Evolutionary conservation across 2,329 filamentous ascomycete genomes (phyloP), one percentile per base, ranked within the genome.

Genomic region (Didymella lethalis): DNA sequence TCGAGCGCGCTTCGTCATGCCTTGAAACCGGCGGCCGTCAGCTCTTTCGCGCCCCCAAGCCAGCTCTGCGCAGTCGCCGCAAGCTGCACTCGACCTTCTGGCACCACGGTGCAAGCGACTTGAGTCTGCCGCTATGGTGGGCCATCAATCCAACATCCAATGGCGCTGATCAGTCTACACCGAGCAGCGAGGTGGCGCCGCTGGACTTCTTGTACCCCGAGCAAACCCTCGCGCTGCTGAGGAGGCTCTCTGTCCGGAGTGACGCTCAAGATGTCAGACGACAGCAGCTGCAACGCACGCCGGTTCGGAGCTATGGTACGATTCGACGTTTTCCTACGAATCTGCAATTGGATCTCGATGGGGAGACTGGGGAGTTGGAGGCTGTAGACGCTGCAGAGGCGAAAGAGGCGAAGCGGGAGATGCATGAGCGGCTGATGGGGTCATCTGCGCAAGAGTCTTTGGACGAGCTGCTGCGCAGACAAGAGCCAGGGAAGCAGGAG

Each of bases 1-100:
- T 86, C 74, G 84, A 86, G 83, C 83, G 82, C 69, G 83, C 83
- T 72, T 81, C 81, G 74, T 79, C 80, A 85, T 86, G 83, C 77
- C 81, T 86, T 80, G 79, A 85, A 79, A 79, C 81, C 75, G 82
- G 83, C 80, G 79, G 83, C 72, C 80, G 82, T 73, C 79, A 81
- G 67, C 78, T 84, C 70, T 70, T 84, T 61, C 80, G 75, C 74
- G 75, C 74, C 57, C 71, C 75, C 58, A 77, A 73, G 58, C 71
- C 67, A 64, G 73, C 71, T 48, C 67, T 77, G 55, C 75, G 73
- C 65, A 79, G 72, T 68, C 80, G 79, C 62, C 83, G 84, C 66
- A 78, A 76, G 72, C 79, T 86, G 41, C 83, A 85, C 74, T 82
- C 82, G 50, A 72, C 79, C 26, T 86, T 87, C 68, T 86, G 84